Conservation (phyloP, 228 moss, liverwort and hornwort species). For the Sphagnum fallax region DNA sequence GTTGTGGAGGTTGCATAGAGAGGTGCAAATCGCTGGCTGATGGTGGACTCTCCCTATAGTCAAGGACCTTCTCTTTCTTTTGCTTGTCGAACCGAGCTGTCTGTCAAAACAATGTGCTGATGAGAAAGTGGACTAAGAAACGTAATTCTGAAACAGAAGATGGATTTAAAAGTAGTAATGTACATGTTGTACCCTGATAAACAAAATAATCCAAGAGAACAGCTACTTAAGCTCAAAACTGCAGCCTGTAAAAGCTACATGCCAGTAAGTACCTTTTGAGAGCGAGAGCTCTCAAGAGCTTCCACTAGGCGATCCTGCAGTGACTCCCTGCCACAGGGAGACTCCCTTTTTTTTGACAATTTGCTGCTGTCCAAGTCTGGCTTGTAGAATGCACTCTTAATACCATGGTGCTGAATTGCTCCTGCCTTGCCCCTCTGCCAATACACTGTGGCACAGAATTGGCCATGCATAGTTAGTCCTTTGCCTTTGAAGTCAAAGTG, state of each 20-base stretch:
- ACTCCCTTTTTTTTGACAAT: slow-evolving; percentile 53
- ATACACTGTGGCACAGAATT: slow-evolving; percentile 33
- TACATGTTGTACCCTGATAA: no score
- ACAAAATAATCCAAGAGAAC: no score
- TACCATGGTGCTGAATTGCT: slow-evolving; percentile 66
- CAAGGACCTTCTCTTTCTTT: slow-evolving; percentile 63
- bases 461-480: neutral
- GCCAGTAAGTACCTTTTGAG: slow-evolving; percentile 43
- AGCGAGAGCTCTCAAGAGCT: slow-evolving; percentile 81
- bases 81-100: slow-evolving; percentile 53
- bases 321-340: slow-evolving; percentile 78
- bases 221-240: no score
- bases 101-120: slow-evolving; percentile 19
- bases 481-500: neutral
- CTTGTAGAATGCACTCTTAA: slow-evolving; percentile 85
- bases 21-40: slow-evolving; percentile 70
- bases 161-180: no score
- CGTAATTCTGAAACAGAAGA: no score
- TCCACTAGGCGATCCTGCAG: slow-evolving; percentile 93
- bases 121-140: neutral
- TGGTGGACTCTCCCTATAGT: slow-evolving; percentile 32
- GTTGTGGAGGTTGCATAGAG: slow-evolving; percentile 92
- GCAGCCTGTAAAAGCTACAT: no score
- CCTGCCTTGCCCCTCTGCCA: slow-evolving; percentile 65
- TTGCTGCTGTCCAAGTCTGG: slow-evolving; percentile 59